Evolutionary conservation across 805 yeast genomes (phyloP), one percentile per base, ranked within the genome.

Genomic region (Pichia cabralensis): DNA sequence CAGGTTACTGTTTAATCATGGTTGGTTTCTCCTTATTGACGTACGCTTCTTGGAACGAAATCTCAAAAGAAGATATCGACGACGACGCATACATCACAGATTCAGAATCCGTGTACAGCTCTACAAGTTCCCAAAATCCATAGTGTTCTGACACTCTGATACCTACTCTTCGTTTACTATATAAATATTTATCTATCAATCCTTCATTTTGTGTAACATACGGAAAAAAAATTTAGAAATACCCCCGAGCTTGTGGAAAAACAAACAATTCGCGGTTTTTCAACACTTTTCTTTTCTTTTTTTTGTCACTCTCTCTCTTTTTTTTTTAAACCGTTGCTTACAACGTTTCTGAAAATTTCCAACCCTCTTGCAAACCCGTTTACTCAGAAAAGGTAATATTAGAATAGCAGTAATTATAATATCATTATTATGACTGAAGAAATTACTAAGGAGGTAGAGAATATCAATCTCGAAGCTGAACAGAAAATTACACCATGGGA

Each of bases 401-500:
- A 22, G 23, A 22, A 22, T 5, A 5, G n/a, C n/a, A n/a, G n/a
- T n/a, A n/a, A n/a, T n/a, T n/a, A n/a, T n/a, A 20, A 20, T 20
- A 20, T 7, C 14, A 5, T 12, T 1, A 18, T 12, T 6, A 42
- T 42, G 46, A 32, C 39, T 12, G 42, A 34, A 18, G 38, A 42
- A 33, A 30, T 42, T 15, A 22, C 27, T 15, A 30, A 33, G 14
- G 26, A 50, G 28, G 41, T 52, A 5, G 55, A 44, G 31, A 37
- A 48, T 4, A 29, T 53, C 20, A 41, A 40, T 8, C 22, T 49
- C 22, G 36, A 36, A 31, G 43, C 47, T 3, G 76, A 67, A 38
- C 88, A 79, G 53, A 67, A 63, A 23, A 68, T 81, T 40, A 92
- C 98, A 1, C 98, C 98, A 31, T 92, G 98, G 98, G 98, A 92